These are phyloP conservation scores for Blastobotrys buckinghamii DNA, from an alignment of 1,139 yeast species.

Conservation along the genomic window DNA sequence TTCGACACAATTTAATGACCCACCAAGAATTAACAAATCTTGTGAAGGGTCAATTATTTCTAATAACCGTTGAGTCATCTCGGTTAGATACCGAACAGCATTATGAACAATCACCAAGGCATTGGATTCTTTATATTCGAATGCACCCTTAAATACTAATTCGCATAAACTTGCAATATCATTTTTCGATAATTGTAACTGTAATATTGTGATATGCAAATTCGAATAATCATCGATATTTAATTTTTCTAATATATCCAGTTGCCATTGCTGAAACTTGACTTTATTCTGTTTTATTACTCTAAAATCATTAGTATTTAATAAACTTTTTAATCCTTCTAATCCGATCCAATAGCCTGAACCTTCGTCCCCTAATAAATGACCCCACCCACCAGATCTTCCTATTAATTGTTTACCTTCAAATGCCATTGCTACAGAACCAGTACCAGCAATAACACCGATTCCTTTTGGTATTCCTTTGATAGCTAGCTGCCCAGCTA, in stretches of 20 bases:
- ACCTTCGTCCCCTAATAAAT: slow-evolving; percentile 27
- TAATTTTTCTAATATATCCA: slow-evolving; percentile 3
- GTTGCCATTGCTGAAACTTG: slow-evolving; percentile 9
- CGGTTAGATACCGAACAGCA: slow-evolving; percentile 9
- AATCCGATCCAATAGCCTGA: slow-evolving; percentile 26
- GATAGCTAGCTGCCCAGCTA: slow-evolving; percentile 9
- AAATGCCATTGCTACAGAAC: slow-evolving; percentile 25
- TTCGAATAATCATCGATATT: slow-evolving; percentile 2
- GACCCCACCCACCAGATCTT: slow-evolving; percentile 26
- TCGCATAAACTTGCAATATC: slow-evolving; percentile 4
- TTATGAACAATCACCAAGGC: slow-evolving; percentile 9
- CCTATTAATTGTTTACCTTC: slow-evolving; percentile 8
- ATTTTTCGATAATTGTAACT: not conserved
- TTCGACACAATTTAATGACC: slow-evolving; percentile 10
- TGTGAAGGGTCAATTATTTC: slow-evolving; percentile 2
- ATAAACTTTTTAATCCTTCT: slow-evolving; percentile 17
- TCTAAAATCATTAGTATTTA: slow-evolving; percentile 8
- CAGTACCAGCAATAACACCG: slow-evolving; percentile 26
- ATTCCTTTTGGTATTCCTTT: slow-evolving; percentile 1
- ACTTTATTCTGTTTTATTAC: not conserved
- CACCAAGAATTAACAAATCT: slow-evolving; percentile 9
- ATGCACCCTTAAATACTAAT: slow-evolving; percentile 6
- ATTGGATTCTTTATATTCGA: not conserved
- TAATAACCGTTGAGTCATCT: not conserved
- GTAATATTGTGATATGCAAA: slow-evolving; percentile 9